These are phyloP conservation scores for Salvia sclarea DNA, from an alignment of 305 asterid genomes.

Conservation along the genomic window DNA sequence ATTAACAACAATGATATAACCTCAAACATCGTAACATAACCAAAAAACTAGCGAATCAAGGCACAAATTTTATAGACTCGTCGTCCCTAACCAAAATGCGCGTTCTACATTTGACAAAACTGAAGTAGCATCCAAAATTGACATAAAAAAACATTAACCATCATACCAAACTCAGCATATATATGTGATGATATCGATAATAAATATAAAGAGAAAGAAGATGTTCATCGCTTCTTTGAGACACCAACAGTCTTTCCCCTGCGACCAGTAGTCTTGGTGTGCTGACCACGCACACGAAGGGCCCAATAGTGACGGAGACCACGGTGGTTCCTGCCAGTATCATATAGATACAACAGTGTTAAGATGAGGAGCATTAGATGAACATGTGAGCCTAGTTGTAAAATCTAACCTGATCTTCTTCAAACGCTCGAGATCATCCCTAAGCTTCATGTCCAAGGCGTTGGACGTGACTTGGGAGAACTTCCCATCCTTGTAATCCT, in stretches of 20 bases:
- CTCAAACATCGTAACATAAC: no score
- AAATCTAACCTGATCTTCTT: conserved; percentile 65
- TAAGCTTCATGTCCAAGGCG: conserved; percentile 81
- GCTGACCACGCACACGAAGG: conserved; percentile 84
- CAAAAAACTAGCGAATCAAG: background rate
- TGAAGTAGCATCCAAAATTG: background rate
- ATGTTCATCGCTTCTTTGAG: conserved; percentile 72
- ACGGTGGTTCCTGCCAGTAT: conserved; percentile 58
- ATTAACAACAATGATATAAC: background rate
- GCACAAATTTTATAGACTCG: background rate
- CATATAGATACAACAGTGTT: background rate
- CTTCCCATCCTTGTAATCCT: conserved; percentile 83
- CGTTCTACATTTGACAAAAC: background rate
- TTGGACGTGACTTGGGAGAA: conserved; percentile 73
- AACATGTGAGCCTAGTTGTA: background rate
- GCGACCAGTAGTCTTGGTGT: conserved; percentile 84
- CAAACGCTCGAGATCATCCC: conserved; percentile 84
- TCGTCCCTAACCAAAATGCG: background rate
- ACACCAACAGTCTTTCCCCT: conserved; percentile 93
- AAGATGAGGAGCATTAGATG: background rate
- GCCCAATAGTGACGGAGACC: conserved; percentile 90
- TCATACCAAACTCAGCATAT: background rate
- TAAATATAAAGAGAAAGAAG: background rate
- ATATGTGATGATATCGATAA: background rate
- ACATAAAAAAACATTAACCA: background rate